Evolutionary conservation across 2,329 filamentous ascomycete species (phyloP), one percentile per base, ranked within the genome.

Genomic region (Scopulariopsis brevicaulis): DNA sequence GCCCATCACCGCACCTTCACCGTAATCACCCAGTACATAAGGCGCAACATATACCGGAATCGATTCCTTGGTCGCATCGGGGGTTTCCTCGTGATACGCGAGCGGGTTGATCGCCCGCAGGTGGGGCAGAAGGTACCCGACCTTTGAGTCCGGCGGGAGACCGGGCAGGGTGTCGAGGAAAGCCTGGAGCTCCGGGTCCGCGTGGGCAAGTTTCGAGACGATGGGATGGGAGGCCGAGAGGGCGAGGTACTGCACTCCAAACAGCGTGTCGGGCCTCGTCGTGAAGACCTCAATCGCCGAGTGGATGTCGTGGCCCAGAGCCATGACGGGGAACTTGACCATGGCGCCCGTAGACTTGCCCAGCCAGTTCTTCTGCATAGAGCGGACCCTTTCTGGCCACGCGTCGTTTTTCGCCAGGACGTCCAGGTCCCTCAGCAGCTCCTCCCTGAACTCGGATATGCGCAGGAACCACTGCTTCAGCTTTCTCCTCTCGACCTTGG

Each of bases 401-500:
- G 79, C 79, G 2, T 78, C 80, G 18, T 83, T 73, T 62, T 81
- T 74, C 14, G 81, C 76, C 40, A 96, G 76, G 4, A 75, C 71
- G 34, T 90, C 82, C 1, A 96, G 77, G 61, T 90, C 89, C 32
- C 84, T 74, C 28, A 95, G 74, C 8, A 96, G 74, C 4, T 82
- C 76, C 57, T 93, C 84, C 61, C 88, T 84, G 66, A 89, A 94
- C 54, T 82, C 81, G 3, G 90, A 93, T 65, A 94, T 95, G 61
- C 84, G 85, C 62, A 96, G 82, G 69, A 95, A 96, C 91, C 91
- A 96, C 70, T 96, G 91, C 71, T 88, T 90, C 54, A 95, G 75
- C 63, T 82, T 82, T 60, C 83, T 77, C 72, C 91, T 88, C 71
- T 94, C 87, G 20, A 95, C 90, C 68, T 87, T 85, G 55, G 89